Base-by-base conservation (phyloP, 495 filamentous ascomycete genomes). In the Neurospora sp. region DNA sequence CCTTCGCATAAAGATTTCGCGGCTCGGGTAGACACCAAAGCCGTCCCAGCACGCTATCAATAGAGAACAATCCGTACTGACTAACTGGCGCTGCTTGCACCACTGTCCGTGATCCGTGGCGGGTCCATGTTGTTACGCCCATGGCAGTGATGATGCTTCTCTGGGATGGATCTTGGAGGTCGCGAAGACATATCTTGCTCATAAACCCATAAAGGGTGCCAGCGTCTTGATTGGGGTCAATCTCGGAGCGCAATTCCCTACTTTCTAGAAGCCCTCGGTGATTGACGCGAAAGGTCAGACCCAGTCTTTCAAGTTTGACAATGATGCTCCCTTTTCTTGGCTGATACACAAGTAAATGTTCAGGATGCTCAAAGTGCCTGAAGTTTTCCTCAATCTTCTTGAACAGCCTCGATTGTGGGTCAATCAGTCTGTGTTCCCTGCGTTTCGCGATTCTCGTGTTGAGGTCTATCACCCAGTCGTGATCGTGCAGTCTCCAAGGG, bases 211-310 rank as follows among this genome's bases (percentile, higher is more conserved):
- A 72, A 35, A 69, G 49, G 5, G 72, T 72, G 0, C 72, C 72
- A 3, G 72, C 72, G 72, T 72, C 72, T 69, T 72, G 72, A 7
- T 72, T 70, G 0, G 72, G 72, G 35, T 72, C 72, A n/a, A 72
- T 40, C 46, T 72, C 72, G 10, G 72, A 62, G 11, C 49, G 35
- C 35, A 72, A 23, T 37, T 72, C 72, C 20, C 49, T 62, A 23
- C 44, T 70, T 23, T 72, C 37, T 11, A 72, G 39, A 10, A 72
- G 72, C 5, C 72, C 72, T 18, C 39, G 8, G 31, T 41, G 7
- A 31, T 72, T 72, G 16, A 72, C 20, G 4, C 3, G 39, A 23
- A 72, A 69, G 31, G 31, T 23, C 18, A 72, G 72, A 2, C 38
- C 49, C n/a, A 72, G 72, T 3, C 39, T 8, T 14, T 62, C 20